Conservation (phyloP, 75 land plant genomes). For the Pinus taeda region DNA sequence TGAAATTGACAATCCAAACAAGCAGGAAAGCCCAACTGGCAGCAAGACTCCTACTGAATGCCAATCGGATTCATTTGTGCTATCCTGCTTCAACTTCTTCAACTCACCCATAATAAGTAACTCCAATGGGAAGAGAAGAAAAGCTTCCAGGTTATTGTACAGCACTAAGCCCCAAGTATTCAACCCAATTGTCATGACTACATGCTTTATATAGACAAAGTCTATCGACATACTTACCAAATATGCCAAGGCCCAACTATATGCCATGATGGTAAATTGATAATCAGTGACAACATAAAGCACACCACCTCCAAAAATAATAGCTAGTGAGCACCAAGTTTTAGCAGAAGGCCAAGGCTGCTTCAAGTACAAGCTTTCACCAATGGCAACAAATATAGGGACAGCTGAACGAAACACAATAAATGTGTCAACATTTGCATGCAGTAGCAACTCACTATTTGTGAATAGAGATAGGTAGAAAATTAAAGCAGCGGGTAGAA, state of each 20-base stretch:
- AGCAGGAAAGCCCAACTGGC: constrained; percentile 83
- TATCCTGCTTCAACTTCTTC: constrained; percentile 69
- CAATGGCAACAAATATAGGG: constrained; percentile 91
- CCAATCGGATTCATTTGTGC: constrained; percentile 60
- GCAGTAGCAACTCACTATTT: constrained; percentile 94
- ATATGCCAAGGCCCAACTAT: constrained; percentile 86
- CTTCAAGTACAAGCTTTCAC: constrained; percentile 78
- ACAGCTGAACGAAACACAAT: constrained; percentile 91
- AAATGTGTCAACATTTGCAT: constrained; percentile 97
- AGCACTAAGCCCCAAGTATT: constrained; percentile 96
- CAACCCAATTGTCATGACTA: constrained; percentile 92
- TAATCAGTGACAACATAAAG: constrained; percentile 87
- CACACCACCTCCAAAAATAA: constrained; percentile 82
- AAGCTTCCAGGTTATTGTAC: constrained; percentile 92
- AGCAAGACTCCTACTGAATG: constrained; percentile 59
- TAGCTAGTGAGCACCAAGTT: constrained; percentile 82
- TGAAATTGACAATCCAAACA: constrained; percentile 87
- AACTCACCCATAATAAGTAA: constrained; percentile 86
- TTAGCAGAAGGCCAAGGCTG: constrained; percentile 87
- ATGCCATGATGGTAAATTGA: constrained; percentile 73
- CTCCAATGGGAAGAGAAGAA: constrained; percentile 83
- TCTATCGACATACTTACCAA: constrained; percentile 89
- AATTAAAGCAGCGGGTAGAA: constrained; percentile 90
- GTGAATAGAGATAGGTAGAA: constrained; percentile 91
- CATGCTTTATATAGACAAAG: constrained; percentile 96